Conservation (phyloP, 2,329 filamentous ascomycete genomes). For the Fusarium compactum region DNA sequence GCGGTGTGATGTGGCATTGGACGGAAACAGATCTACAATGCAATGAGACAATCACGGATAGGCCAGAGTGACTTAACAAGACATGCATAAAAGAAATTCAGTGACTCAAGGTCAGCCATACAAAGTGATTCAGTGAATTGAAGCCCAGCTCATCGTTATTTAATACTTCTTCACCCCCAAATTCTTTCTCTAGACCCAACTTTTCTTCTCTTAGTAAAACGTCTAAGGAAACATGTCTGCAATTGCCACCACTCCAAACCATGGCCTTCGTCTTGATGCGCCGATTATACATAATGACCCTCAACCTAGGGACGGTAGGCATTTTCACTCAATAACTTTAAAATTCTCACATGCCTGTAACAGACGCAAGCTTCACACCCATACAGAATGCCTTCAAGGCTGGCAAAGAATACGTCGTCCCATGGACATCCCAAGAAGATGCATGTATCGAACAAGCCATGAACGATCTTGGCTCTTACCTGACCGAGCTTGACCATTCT, state of each 20-base stretch:
- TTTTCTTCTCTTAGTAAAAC: not conserved
- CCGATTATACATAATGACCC: not conserved
- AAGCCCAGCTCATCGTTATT: not conserved
- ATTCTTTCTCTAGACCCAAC: rapidly evolving
- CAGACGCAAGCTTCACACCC: not conserved
- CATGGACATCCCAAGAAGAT: constrained; percentile 13
- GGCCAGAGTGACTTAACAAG: not conserved
- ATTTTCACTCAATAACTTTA: rapidly evolving
- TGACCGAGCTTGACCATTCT: constrained; percentile 10
- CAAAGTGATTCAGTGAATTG: not conserved
- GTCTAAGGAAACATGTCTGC: not conserved
- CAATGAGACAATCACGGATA: constrained; percentile 7
- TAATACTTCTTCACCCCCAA: not conserved
- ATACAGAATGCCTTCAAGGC: constrained; percentile 5
- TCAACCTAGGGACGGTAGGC: not conserved
- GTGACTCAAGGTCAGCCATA: not conserved
- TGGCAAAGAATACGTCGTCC: constrained; percentile 19
- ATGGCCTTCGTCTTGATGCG: not conserved
- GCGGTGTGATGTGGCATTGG: not conserved
- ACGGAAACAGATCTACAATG: not conserved
- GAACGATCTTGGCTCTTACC: constrained; percentile 11
- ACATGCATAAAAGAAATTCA: not conserved
- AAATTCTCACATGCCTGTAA: rapidly evolving
- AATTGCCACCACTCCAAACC: not conserved
- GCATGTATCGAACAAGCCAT: constrained; percentile 11